These are phyloP conservation scores for Sugiyamaella lignohabitans DNA, from an alignment of 805 yeast genomes.

Conservation along the genomic window DNA sequence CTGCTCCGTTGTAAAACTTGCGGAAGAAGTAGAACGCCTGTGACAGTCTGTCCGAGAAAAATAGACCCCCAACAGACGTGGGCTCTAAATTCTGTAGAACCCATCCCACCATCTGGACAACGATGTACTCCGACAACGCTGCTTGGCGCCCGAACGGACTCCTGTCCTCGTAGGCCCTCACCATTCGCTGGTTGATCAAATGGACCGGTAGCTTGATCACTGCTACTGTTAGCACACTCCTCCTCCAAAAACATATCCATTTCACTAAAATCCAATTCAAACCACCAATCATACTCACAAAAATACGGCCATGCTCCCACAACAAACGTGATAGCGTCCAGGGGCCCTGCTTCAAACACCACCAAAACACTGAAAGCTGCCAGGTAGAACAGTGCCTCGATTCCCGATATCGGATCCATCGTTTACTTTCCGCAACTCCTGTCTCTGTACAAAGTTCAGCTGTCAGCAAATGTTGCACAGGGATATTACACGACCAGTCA, in stretches of 20 bases:
- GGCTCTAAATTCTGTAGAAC: conserved; percentile 21
- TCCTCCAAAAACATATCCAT: background rate
- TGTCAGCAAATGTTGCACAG: background rate
- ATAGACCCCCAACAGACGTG: conserved; percentile 16
- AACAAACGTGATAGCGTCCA: conserved; percentile 10
- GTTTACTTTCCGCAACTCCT: background rate
- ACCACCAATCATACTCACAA: conserved; percentile 4
- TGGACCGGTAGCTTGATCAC: conserved; percentile 24
- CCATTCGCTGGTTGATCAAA: conserved; percentile 19
- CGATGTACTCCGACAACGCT: conserved; percentile 22
- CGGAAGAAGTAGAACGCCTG: conserved; percentile 23
- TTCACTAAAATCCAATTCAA: background rate
- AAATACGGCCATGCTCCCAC: conserved; percentile 17
- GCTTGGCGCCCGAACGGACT: conserved; percentile 20
- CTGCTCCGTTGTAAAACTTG: conserved; percentile 27
- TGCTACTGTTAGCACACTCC: background rate
- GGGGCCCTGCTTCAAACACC: conserved; percentile 8
- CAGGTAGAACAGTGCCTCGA: conserved; percentile 8
- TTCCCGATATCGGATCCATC: conserved; percentile 13
- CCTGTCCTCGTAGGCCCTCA: conserved; percentile 24
- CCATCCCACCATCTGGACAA: conserved; percentile 23
- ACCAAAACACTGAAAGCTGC: no score
- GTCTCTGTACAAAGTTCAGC: background rate
- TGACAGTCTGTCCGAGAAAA: conserved; percentile 24
- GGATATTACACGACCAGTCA: background rate